Evolutionary conservation across 202 grass and related monocot species (phyloP).

Genomic region (Schoenoplectus tabernaemontani): DNA sequence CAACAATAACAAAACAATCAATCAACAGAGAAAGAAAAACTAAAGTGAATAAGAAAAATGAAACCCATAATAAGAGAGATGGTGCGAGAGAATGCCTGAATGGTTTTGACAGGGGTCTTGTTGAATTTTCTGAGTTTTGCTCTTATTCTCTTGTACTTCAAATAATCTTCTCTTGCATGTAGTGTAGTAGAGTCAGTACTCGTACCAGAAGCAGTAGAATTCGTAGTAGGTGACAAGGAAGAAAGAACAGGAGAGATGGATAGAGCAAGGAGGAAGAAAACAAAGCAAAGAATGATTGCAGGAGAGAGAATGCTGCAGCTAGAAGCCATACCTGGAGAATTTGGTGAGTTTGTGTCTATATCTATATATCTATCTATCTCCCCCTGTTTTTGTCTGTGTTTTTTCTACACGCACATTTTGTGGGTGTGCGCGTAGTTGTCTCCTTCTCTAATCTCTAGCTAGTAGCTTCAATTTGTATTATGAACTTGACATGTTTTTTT

Average conservation of each 20-base stretch:
- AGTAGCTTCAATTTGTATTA: slow-evolving; percentile 14
- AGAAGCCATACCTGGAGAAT: slow-evolving; percentile 43
- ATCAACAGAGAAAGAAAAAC: background rate
- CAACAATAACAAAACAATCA: too few relatives aligned
- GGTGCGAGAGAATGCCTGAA: slow-evolving; percentile 38
- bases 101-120: slow-evolving; percentile 67
- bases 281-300: slow-evolving; percentile 34
- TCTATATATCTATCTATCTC: slow-evolving; percentile 3
- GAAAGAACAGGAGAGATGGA: slow-evolving; percentile 11
- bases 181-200: slow-evolving; percentile 22
- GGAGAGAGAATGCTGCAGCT: slow-evolving; percentile 21
- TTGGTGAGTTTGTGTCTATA: slow-evolving; percentile 12
- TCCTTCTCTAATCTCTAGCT: background rate
- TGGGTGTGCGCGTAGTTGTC: slow-evolving; percentile 11
- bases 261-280: slow-evolving; percentile 29
- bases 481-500: background rate
- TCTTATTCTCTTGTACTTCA: slow-evolving; percentile 46
- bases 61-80: background rate
- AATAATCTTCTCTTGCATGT: slow-evolving; percentile 26
- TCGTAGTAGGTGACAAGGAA: slow-evolving; percentile 12
- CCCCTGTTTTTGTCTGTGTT: slow-evolving; percentile 21
- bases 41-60: background rate
- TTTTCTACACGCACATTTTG: slow-evolving; percentile 19
- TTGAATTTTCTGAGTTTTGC: slow-evolving; percentile 55
- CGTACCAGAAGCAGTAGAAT: background rate